Evolutionary conservation across 2,329 filamentous ascomycete genomes (phyloP).

Genomic region (Fusarium sp.): DNA sequence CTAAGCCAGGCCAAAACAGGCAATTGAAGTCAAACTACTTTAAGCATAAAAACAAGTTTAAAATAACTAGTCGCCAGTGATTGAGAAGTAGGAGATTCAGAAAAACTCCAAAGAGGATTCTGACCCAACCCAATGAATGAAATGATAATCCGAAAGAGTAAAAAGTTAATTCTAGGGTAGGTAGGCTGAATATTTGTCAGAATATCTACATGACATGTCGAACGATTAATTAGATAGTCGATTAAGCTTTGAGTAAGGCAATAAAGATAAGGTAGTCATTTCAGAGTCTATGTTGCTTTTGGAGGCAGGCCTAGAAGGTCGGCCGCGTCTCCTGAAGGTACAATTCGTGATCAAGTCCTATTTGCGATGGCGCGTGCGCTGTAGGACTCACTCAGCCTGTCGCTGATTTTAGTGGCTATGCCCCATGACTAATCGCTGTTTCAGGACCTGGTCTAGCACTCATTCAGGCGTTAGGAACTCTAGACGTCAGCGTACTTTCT

Average conservation of each 20-base stretch:
- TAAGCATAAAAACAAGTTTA: not conserved
- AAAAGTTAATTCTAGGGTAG: not conserved
- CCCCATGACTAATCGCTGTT: not conserved
- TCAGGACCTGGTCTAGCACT: not conserved
- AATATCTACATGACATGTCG: not conserved
- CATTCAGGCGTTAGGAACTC: not conserved
- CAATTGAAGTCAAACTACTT: not conserved
- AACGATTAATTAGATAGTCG: fast-evolving
- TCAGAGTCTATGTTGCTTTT: not conserved
- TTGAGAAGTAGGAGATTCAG: fast-evolving
- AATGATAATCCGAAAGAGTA: fast-evolving
- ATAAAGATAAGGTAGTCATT: not conserved
- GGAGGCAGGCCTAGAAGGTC: fast-evolving
- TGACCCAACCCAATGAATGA: fast-evolving
- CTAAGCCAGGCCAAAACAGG: no score
- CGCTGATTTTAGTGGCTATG: fast-evolving
- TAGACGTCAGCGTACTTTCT: not conserved
- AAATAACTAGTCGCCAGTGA: not conserved
- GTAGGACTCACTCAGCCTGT: not conserved
- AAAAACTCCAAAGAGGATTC: fast-evolving
- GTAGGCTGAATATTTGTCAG: not conserved
- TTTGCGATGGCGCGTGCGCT: fast-evolving
- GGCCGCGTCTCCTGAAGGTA: fast-evolving
- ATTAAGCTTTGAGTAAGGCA: fast-evolving
- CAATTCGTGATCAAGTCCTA: not conserved